phyloP scores from a whole-genome alignment of 805 yeast genomes.

The Metschnikowia koreensis region DNA sequence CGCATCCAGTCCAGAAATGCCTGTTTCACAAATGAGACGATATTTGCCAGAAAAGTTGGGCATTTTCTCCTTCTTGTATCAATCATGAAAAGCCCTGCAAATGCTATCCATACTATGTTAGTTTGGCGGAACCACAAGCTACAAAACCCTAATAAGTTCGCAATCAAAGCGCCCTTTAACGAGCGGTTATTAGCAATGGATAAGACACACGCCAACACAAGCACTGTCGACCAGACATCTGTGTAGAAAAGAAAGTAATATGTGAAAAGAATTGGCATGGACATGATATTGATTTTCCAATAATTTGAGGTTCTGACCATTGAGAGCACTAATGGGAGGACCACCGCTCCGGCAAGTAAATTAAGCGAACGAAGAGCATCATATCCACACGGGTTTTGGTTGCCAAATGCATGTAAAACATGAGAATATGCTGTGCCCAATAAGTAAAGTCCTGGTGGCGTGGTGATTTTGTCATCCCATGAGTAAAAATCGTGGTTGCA shows the following conservation, averaged over 20 bases:
- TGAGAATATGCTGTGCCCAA: conserved; percentile 41
- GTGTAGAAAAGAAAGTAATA: conserved; percentile 84
- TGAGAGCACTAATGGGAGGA: conserved; percentile 49
- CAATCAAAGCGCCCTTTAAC: conserved; percentile 25
- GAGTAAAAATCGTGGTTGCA: conserved; percentile 55
- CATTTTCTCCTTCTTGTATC: conserved; percentile 39
- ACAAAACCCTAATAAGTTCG: conserved; percentile 56
- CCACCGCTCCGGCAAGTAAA: conserved; percentile 58
- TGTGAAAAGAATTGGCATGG: conserved; percentile 70
- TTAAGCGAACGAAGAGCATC: conserved; percentile 47
- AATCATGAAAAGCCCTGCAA: conserved; percentile 53
- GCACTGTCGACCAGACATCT: conserved; percentile 85
- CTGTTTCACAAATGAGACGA: conserved; percentile 5
- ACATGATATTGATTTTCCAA: conserved; percentile 29
- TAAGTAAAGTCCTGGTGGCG: conserved; percentile 89
- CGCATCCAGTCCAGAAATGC: conserved; percentile 20
- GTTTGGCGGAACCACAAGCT: conserved; percentile 87
- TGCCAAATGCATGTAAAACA: conserved; percentile 36
- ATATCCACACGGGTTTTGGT: conserved; percentile 14
- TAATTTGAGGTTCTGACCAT: conserved; percentile 16
- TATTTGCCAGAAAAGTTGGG: neutral
- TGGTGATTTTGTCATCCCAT: conserved; percentile 79
- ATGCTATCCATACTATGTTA: conserved; percentile 80
- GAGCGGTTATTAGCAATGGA: conserved; percentile 34
- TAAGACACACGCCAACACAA: conserved; percentile 57